Evolutionary conservation across 2,329 filamentous ascomycete species (phyloP), one percentile per base, ranked within the genome.

Genomic region (Trichoderma sp.): DNA sequence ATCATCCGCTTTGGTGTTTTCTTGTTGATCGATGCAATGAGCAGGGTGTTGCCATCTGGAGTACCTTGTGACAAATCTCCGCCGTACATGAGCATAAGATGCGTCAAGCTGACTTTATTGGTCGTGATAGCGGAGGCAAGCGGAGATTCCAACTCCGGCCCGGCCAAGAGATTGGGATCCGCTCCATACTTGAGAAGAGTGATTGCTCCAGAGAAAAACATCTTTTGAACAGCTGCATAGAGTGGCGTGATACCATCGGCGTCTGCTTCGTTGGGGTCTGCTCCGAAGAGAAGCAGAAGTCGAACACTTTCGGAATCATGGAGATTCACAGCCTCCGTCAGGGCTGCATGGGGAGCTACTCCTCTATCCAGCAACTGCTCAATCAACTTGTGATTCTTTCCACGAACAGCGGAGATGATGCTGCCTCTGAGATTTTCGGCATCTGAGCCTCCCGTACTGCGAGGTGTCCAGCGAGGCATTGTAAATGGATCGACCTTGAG

Each of bases 181-280:
- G 88, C 88, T 12, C 89, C 88, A 73, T 92, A 91, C 79, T 91
- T 90, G 74, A 91, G 83, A 5, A 92, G 84, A 65, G 87, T 81
- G 34, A 86, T 86, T 0, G 89, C 88, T 3, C 85, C 88, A 26
- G 88, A 86, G 53, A 87, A 77, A 76, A 88, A 89, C 0, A 83
- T 84, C 72, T 84, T 84, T 74, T 87, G 87, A 3, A 85, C 86
- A 0, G 84, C 85, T 17, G 80, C 84, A 66, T 82, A 82, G 3
- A 90, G 82, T 2, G 88, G 88, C 0, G 85, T 87, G 39, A 85
- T 76, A 28, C 85, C 85, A 20, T 85, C 80, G 30, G 79, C 80
- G 74, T 88, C 87, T 0, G 81, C 72, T 3, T 80, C 79, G 74
- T 90, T 89, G n/a, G 87, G 83, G 68, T 89, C 84, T 1, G 86